A percentile compares a stretch with the other conserved stretches of the same genome.
These are phyloP conservation scores for Stephanodiscus minutulus DNA, from an alignment of 108 stramenopile species.

Conservation along the genomic window DNA sequence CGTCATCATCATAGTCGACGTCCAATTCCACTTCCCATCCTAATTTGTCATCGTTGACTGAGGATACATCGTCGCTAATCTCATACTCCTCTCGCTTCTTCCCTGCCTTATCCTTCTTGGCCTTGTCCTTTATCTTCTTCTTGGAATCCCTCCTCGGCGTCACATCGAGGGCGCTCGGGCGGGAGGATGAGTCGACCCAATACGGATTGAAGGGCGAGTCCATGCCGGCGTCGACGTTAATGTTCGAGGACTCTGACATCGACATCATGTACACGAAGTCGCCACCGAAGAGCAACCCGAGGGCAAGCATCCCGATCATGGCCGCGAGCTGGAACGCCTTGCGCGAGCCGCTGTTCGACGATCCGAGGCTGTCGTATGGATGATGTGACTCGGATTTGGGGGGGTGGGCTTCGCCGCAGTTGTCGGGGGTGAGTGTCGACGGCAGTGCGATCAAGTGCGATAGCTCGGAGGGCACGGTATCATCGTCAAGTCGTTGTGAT, in stretches of 20 bases:
- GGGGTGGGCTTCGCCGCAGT: not conserved
- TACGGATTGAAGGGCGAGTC: too few species aligned
- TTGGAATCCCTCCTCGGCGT: not conserved
- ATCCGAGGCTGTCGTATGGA: not conserved
- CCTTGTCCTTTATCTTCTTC: conserved; percentile 11
- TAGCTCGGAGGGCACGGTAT: conserved; percentile 24
- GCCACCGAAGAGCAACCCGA: conserved; percentile 11
- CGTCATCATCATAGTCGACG: conserved; percentile 12
- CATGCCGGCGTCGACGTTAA: not conserved
- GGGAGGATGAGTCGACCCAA: not conserved
- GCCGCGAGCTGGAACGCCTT: conserved; percentile 37
- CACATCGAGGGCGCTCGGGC: not conserved
- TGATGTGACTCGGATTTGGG: not conserved
- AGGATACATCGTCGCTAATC: not conserved
- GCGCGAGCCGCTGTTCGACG: conserved; percentile 1
- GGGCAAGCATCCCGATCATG: conserved; percentile 15
- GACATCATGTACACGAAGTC: conserved; percentile 15
- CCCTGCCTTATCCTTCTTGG: conserved; percentile 5
- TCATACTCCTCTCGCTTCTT: conserved; percentile 16
- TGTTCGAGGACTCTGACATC: not conserved
- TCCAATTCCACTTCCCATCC: not conserved
- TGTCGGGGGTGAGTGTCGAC: conserved; percentile 19
- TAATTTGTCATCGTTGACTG: not conserved
- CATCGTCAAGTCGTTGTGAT: conserved; percentile 7
- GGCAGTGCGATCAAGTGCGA: conserved; percentile 20